Evolutionary conservation across 805 yeast species (phyloP).

Genomic region (Saccharomycopsis olivae): DNA sequence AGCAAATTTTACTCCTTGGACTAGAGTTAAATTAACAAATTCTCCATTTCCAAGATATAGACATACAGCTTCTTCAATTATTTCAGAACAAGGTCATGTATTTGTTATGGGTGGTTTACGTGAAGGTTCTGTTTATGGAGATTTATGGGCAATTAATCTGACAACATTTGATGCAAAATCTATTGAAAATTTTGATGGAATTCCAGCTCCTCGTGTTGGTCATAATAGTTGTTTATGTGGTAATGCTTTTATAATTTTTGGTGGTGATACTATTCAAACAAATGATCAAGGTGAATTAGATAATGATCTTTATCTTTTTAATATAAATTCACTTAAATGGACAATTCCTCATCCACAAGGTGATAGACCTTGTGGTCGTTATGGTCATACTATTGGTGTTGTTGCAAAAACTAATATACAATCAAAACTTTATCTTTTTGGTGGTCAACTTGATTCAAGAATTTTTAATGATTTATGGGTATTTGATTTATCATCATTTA

Average conservation of each 20-base stretch:
- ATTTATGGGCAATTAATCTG: constrained; percentile 59
- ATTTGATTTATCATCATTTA: constrained; percentile 79
- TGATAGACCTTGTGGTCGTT: constrained; percentile 78
- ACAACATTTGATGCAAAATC: constrained; percentile 36
- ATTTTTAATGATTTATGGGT: constrained; percentile 74
- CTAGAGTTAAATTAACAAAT: constrained; percentile 45
- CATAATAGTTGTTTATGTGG: constrained; percentile 90
- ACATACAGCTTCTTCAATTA: constrained; percentile 71
- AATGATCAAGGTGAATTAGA: constrained; percentile 72
- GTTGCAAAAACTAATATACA: constrained; percentile 51
- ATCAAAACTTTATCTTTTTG: constrained; percentile 67
- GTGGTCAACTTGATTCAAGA: constrained; percentile 86
- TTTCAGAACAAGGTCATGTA: constrained; percentile 72
- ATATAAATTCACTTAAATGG: constrained; percentile 69
- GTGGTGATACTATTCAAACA: constrained; percentile 87
- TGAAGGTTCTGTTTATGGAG: constrained; percentile 88
- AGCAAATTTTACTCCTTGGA: constrained; percentile 47
- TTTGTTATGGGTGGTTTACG: constrained; percentile 92
- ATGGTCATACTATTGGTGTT: constrained; percentile 85
- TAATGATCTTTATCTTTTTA: constrained; percentile 80
- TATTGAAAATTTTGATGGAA: constrained; percentile 61
- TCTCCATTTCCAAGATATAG: constrained; percentile 94
- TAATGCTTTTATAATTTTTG: constrained; percentile 88
- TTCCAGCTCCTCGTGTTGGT: constrained; percentile 95
- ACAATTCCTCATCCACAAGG: constrained; percentile 68